These are phyloP conservation scores for Sutorius eximius DNA, from an alignment of 1,284 basidiomycete genomes.

Conservation along the genomic window DNA sequence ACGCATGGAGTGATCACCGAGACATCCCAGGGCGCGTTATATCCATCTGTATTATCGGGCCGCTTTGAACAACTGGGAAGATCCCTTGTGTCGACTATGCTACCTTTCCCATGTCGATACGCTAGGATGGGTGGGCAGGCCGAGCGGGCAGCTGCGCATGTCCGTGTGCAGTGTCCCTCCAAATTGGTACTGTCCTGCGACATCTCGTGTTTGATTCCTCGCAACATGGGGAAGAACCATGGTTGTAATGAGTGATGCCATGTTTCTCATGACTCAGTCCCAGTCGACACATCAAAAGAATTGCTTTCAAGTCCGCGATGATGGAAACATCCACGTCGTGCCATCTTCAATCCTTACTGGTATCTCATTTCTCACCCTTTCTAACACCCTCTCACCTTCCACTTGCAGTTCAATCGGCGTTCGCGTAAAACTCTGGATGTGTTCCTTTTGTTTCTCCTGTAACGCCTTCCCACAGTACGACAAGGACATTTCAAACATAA, in stretches of 20 bases:
- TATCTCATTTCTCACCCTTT: conserved; percentile 36
- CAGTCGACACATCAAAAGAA: no score
- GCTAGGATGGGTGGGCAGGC: neutral
- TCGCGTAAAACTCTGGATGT: conserved; percentile 98
- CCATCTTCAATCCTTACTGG: conserved; percentile 98
- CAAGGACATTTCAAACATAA: conserved; percentile 97
- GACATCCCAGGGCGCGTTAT: no score
- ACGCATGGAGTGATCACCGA: conserved; percentile 64
- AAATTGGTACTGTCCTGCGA: neutral
- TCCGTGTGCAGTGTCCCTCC: neutral
- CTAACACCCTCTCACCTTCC: conserved; percentile 3
- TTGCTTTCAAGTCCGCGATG: conserved; percentile 74
- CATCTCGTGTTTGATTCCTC: no score
- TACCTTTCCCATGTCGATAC: no score
- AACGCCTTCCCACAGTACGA: conserved; percentile 99
- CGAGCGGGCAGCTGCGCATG: neutral
- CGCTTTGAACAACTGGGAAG: no score
- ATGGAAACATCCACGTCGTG: conserved; percentile 96
- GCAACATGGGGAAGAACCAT: no score
- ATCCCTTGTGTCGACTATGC: no score
- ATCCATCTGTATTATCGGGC: no score
- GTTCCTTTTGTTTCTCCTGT: conserved; percentile 95
- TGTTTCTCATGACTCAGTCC: no score
- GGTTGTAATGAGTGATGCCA: no score
- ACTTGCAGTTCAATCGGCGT: conserved; percentile 90